A percentile compares a stretch with the other conserved stretches of the same genome.
Evolutionary conservation across 176 grass and related monocot species (phyloP).

Genomic region (Sorghum bicolor): DNA sequence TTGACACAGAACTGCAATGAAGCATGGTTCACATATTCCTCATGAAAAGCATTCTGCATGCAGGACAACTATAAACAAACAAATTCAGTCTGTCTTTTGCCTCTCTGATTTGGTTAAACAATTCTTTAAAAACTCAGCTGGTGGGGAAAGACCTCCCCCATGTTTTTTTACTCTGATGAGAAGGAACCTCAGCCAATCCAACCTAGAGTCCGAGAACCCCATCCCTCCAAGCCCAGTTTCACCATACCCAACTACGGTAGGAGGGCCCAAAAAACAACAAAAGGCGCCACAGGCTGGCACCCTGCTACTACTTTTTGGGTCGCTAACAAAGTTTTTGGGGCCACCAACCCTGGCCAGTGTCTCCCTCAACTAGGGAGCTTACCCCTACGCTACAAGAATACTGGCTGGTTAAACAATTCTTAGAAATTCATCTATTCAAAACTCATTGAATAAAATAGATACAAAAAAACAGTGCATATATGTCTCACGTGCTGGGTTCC

Average conservation of each 20-base stretch:
- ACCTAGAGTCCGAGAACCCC: not conserved
- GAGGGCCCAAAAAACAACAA: not conserved
- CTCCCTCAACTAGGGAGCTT: not conserved
- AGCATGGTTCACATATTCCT: slow-evolving; percentile 12
- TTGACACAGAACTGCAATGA: not conserved
- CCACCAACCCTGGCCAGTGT: not conserved
- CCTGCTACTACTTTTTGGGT: not conserved
- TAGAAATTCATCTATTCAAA: slow-evolving; percentile 4
- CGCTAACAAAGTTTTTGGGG: not conserved
- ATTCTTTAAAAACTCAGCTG: not conserved
- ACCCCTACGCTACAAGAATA: not conserved
- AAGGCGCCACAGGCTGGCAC: not conserved
- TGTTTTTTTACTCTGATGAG: not conserved
- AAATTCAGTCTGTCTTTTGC: slow-evolving; percentile 9
- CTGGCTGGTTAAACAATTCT: not conserved
- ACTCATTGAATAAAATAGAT: not conserved
- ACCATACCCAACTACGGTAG: not conserved
- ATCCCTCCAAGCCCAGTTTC: not conserved
- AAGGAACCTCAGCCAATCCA: not conserved
- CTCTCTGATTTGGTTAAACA: slow-evolving; percentile 2
- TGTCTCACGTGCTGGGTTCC: not conserved
- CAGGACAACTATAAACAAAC: not conserved
- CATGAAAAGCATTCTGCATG: slow-evolving; percentile 22
- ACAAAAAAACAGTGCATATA: slow-evolving; percentile 22
- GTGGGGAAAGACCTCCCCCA: not conserved